Evolutionary conservation across 23 red algal species (phyloP).

Genomic region (Agarophyton chilense): DNA sequence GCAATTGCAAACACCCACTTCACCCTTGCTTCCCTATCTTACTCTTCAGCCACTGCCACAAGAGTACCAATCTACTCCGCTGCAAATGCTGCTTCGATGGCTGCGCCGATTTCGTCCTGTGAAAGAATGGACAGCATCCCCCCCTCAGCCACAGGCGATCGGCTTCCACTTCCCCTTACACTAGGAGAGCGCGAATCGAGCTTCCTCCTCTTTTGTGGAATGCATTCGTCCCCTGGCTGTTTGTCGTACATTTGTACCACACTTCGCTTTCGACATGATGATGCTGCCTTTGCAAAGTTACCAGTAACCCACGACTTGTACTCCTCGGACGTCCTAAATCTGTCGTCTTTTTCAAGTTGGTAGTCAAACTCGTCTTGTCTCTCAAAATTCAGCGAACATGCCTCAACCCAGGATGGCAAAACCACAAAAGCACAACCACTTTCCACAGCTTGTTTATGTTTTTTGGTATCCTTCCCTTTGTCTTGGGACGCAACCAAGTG

Average conservation of each 20-base stretch:
- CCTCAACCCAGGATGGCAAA: slow-evolving; percentile 66
- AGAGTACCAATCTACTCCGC: neutral
- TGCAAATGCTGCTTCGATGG: slow-evolving; percentile 49
- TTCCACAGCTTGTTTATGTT: slow-evolving; percentile 72
- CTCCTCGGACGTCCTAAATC: slow-evolving; percentile 17
- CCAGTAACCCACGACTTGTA: neutral
- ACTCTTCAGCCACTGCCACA: no score
- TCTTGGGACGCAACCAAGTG: slow-evolving; percentile 78
- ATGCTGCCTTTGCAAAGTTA: slow-evolving; percentile 23
- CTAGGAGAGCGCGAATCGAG: neutral
- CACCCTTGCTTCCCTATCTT: no score
- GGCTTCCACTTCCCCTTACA: neutral
- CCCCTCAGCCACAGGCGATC: slow-evolving; percentile 1
- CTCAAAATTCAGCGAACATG: slow-evolving; percentile 60
- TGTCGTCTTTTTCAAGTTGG: slow-evolving; percentile 22
- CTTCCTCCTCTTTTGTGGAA: slow-evolving; percentile 7
- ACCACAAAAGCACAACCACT: slow-evolving; percentile 85
- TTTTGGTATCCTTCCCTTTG: slow-evolving; percentile 73
- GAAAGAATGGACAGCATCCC: slow-evolving; percentile 15
- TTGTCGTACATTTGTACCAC: slow-evolving; percentile 6
- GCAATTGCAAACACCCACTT: no score
- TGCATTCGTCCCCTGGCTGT: neutral
- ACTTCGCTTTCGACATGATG: slow-evolving; percentile 11
- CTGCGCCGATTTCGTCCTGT: slow-evolving; percentile 54
- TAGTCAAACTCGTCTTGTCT: slow-evolving; percentile 77